Percentiles rank a stretch among this genome's conserved stretches.
Conservation (phyloP, 225 moss, liverwort and hornwort species). For the Neckera pumila region DNA sequence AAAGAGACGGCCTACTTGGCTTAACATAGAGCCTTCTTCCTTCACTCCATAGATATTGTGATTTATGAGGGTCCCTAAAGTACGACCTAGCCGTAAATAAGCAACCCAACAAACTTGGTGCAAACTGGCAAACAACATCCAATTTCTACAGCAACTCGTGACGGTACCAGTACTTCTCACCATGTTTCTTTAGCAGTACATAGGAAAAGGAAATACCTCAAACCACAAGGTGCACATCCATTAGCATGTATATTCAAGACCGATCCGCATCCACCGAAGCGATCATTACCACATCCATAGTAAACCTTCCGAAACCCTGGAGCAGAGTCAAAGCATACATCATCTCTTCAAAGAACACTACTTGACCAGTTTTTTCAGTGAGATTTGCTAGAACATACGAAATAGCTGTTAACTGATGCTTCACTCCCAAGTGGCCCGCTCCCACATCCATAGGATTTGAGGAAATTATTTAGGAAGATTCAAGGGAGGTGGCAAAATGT, state of each 20-base stretch:
- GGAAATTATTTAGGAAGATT: neutral
- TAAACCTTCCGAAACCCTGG: conserved; percentile 74
- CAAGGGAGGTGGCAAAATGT: neutral
- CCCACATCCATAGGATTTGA: neutral
- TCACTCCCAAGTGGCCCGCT: neutral
- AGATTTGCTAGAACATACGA: neutral
- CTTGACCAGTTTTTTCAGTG: neutral
- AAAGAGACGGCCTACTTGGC: neutral
- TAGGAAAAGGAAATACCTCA: conserved; percentile 26
- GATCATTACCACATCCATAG: conserved; percentile 85
- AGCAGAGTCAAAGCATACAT: neutral
- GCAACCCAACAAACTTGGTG: neutral
- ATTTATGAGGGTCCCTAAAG: neutral
- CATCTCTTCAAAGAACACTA: neutral
- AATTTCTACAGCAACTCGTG: neutral
- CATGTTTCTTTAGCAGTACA: neutral
- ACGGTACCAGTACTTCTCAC: neutral
- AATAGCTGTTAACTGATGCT: neutral
- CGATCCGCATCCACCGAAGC: conserved; percentile 98
- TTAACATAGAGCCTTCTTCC: neutral
- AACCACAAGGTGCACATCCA: conserved; percentile 79
- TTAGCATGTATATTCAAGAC: conserved; percentile 54
- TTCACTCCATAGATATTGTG: neutral
- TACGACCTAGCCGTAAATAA: neutral
- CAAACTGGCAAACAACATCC: neutral